Percentiles rank a stretch among this genome's conserved stretches.
Evolutionary conservation across 108 stramenopile species (phyloP).

Genomic region (Stephanodiscus triporus): DNA sequence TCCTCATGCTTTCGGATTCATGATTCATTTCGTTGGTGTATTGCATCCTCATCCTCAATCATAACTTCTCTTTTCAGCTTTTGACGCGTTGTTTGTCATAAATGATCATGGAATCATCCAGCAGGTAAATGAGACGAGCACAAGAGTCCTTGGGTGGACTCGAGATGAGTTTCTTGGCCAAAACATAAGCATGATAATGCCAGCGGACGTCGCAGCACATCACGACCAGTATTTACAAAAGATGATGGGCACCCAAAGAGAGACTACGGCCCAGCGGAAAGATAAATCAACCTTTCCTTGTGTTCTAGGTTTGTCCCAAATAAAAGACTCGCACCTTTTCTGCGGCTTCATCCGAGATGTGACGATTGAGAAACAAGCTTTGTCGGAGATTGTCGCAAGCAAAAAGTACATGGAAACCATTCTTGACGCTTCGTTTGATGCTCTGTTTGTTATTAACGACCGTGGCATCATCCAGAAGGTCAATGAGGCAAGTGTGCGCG

Average conservation of each 20-base stretch:
- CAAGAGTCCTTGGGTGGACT: constrained; percentile 37
- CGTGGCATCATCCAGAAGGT: constrained; percentile 50
- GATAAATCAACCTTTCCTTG: constrained; percentile 50
- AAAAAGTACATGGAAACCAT: constrained; percentile 30
- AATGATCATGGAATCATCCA: constrained; percentile 42
- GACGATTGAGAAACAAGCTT: constrained; percentile 25
- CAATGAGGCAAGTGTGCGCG: constrained; percentile 20
- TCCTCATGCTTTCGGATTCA: background rate
- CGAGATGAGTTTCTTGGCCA: constrained; percentile 32
- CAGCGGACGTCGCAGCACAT: background rate
- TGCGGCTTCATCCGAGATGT: constrained; percentile 57
- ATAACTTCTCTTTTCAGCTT: constrained; percentile 33
- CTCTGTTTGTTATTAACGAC: constrained; percentile 44
- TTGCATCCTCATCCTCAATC: background rate
- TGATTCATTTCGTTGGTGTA: background rate
- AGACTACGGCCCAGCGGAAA: constrained; percentile 31
- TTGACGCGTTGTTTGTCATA: constrained; percentile 53
- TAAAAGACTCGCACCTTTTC: constrained; percentile 35
- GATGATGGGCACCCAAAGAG: constrained; percentile 45
- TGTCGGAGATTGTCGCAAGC: constrained; percentile 12
- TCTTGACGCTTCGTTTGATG: constrained; percentile 48
- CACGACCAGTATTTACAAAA: constrained; percentile 44
- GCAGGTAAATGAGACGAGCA: constrained; percentile 29
- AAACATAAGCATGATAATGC: constrained; percentile 48
- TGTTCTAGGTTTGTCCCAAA: constrained; percentile 39